Conservation (phyloP, 2,329 filamentous ascomycete species). For the Bipolaris bicolor region DNA sequence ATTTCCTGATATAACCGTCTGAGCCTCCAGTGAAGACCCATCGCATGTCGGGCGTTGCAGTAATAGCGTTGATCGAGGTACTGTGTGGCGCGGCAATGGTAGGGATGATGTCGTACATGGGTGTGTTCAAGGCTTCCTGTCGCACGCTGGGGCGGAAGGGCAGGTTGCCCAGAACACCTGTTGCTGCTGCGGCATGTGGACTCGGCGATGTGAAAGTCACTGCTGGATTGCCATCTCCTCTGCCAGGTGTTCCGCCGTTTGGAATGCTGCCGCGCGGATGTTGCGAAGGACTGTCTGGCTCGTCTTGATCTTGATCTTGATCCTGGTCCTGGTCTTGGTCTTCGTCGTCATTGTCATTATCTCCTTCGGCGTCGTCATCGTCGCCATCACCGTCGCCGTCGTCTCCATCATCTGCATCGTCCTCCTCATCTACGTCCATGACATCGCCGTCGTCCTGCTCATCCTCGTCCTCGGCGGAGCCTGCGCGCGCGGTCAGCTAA, state of each 20-base stretch:
- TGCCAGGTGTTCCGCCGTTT: constrained; percentile 36
- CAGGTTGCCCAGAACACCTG: constrained; percentile 42
- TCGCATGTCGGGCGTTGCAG: constrained; percentile 89
- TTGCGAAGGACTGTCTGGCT: constrained; percentile 54
- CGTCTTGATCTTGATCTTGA: constrained; percentile 52
- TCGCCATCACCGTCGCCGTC: constrained; percentile 47
- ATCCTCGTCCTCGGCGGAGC: constrained; percentile 37
- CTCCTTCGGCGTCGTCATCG: constrained; percentile 53
- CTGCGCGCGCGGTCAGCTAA: constrained; percentile 22
- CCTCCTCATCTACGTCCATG: constrained; percentile 36
- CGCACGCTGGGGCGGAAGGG: constrained; percentile 69
- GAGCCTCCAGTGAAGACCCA: constrained; percentile 95
- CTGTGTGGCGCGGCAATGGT: constrained; percentile 96
- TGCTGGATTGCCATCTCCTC: constrained; percentile 52
- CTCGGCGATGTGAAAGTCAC: constrained; percentile 58
- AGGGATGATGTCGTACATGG: constrained; percentile 90
- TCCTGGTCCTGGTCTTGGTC: constrained; percentile 52
- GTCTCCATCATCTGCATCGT: constrained; percentile 43
- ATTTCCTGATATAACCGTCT: constrained; percentile 96
- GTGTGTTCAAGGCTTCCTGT: constrained; percentile 77
- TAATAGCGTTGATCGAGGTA: constrained; percentile 92
- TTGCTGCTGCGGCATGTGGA: constrained; percentile 41
- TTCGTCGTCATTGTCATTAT: constrained; percentile 51
- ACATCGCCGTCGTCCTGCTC: constrained; percentile 35
- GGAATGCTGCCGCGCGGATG: constrained; percentile 37